Evolutionary conservation across 2,329 filamentous ascomycete genomes (phyloP).

Genomic region (Cercospora zeae-maydis): DNA sequence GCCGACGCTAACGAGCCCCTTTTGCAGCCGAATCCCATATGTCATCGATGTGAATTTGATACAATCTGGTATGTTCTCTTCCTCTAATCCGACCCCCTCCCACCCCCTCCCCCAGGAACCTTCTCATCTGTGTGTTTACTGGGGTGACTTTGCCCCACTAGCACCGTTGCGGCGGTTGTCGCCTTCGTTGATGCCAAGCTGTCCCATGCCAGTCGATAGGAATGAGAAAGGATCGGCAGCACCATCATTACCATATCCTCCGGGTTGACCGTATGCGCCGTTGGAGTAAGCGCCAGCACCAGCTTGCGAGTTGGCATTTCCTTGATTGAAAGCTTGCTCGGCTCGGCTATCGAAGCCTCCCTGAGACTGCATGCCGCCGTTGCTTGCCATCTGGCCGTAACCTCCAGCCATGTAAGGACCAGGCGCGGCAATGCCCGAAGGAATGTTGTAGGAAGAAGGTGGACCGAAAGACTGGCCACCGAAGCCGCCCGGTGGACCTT

Average conservation of each 20-base stretch:
- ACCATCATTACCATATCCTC: conserved; percentile 47
- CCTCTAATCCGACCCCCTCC: not conserved
- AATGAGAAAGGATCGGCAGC: conserved; percentile 78
- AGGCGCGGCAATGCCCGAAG: conserved; percentile 76
- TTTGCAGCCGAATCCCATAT: conserved; percentile 30
- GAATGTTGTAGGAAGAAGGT: conserved; percentile 83
- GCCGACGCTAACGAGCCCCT: conserved; percentile 26
- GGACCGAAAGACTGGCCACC: conserved; percentile 79
- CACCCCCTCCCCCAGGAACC: not conserved
- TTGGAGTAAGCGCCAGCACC: conserved; percentile 57
- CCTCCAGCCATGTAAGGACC: conserved; percentile 81
- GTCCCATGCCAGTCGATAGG: conserved; percentile 68
- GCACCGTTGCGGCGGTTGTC: conserved; percentile 43
- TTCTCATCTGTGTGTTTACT: conserved; percentile 24
- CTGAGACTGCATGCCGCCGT: conserved; percentile 68
- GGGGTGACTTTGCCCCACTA: conserved; percentile 33
- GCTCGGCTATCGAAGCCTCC: conserved; percentile 85
- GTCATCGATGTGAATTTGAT: conserved; percentile 25
- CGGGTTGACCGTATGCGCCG: conserved; percentile 50
- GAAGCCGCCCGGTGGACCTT: conserved; percentile 52
- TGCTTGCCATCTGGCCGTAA: conserved; percentile 54
- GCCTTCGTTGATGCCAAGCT: conserved; percentile 65
- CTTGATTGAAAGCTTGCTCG: conserved; percentile 80
- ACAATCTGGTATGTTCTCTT: conserved; percentile 20
- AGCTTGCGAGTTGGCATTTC: conserved; percentile 72